These are phyloP conservation scores for Erysimum cheiri DNA, from an alignment of 441 rosid genomes.

Conservation along the genomic window DNA sequence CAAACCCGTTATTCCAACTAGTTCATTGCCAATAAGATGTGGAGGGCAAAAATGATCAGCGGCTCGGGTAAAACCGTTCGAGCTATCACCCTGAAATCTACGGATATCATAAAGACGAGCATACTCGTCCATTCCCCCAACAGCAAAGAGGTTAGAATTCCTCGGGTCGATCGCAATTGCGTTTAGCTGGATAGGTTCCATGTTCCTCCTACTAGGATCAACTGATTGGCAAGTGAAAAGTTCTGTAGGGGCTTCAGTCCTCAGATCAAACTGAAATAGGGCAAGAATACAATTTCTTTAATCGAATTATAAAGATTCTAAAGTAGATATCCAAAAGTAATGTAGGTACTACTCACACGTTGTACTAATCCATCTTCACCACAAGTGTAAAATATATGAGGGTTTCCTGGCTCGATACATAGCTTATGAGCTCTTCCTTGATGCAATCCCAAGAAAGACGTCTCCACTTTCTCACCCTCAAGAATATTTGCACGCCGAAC, in stretches of 20 bases:
- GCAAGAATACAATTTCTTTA: not conserved
- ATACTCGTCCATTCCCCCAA: slow-evolving; percentile 83
- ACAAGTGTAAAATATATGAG: slow-evolving; percentile 80
- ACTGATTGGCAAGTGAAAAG: slow-evolving; percentile 70
- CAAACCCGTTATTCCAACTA: slow-evolving; percentile 83
- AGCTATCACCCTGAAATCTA: slow-evolving; percentile 63
- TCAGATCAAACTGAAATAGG: slow-evolving; percentile 82
- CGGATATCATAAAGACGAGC: slow-evolving; percentile 86
- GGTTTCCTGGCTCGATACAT: slow-evolving; percentile 91
- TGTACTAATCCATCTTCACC: slow-evolving; percentile 96
- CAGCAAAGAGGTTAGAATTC: slow-evolving; percentile 80
- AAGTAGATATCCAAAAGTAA: slow-evolving; percentile 2
- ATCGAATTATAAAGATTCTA: not conserved
- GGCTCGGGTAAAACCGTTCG: slow-evolving; percentile 62
- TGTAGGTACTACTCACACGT: slow-evolving; percentile 60
- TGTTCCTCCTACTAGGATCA: slow-evolving; percentile 45
- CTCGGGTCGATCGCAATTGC: slow-evolving; percentile 86
- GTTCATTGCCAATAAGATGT: slow-evolving; percentile 64
- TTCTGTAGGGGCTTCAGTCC: slow-evolving; percentile 65
- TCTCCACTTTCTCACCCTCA: slow-evolving; percentile 68
- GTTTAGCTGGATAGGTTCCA: slow-evolving; percentile 56
- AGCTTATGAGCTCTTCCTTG: slow-evolving; percentile 76
- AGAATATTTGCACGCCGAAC: slow-evolving; percentile 76
- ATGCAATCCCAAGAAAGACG: slow-evolving; percentile 65
- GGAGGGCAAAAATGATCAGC: slow-evolving; percentile 71